Conservation (phyloP, 2,329 filamentous ascomycete genomes). For the Fusarium sp. region DNA sequence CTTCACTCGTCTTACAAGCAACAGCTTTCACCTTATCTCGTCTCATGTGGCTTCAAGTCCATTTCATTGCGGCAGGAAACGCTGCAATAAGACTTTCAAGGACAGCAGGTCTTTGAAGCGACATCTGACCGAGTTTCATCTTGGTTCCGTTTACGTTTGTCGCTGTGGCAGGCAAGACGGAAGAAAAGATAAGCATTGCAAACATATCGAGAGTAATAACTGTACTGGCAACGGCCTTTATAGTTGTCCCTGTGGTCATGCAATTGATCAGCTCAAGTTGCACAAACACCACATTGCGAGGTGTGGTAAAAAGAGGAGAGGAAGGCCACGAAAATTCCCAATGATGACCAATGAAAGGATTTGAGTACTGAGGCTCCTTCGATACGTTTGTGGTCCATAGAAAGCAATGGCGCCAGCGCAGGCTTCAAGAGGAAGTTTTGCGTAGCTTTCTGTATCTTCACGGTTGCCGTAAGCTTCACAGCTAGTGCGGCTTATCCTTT, state of each 20-base stretch:
- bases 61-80: not conserved
- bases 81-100: not conserved
- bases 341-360: fast-evolving
- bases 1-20: not conserved
- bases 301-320: not conserved
- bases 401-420: not conserved
- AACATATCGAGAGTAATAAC: not conserved
- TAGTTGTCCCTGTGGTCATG: not conserved
- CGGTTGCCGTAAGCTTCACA: not conserved
- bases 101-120: not conserved
- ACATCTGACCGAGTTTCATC: not conserved
- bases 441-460: not conserved
- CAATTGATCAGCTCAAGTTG: fast-evolving
- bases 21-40: not conserved
- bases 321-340: not conserved
- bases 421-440: fast-evolving
- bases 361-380: not conserved
- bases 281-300: not conserved
- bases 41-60: not conserved
- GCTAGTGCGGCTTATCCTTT: too few relatives aligned
- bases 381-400: not conserved
- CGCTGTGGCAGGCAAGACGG: not conserved
- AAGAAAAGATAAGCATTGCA: not conserved
- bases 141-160: not conserved
- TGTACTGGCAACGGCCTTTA: not conserved